Base-by-base conservation (phyloP, 2,329 filamentous ascomycete genomes). In the Hypoxylon sp. region DNA sequence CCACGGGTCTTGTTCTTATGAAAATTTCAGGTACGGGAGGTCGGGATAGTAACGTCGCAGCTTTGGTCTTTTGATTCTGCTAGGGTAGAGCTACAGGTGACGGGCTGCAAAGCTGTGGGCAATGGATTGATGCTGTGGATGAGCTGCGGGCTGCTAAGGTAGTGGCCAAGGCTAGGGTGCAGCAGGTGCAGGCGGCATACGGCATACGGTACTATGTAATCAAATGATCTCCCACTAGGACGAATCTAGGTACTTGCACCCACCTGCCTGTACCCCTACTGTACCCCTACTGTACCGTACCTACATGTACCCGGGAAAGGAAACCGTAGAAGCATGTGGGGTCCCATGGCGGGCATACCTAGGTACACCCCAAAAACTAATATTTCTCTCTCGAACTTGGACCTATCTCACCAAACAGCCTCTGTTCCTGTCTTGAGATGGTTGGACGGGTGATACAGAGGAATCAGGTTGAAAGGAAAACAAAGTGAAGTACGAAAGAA, bases 141-240 rank as follows among this genome's bases (percentile, higher is more conserved):
- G n/a, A n/a, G n/a, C 26, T 32, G 30, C 30, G 30, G 30, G 30
- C 11, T 32, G 30, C 30, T 32, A 32, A 32, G 30, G 30, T 32
- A 32, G 30, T 32, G 11, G 30, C 30, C 11, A 32, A 32, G 11
- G 30, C 30, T 26, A 26, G 7, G 24, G 24, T 26, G 24, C 24
- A 26, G 24, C 4, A 26, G 24, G 24, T 26, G 24, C 24, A 26
- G 24, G 24, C 24, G 7, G 24, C 24, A 4, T 4, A 26, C 24
- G 7, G 24, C 24, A 7, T 32, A 32, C 6, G 30, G 30, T 39
- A 39, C 34, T 15, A 17, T 39, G 44, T 54, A 44, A 54, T 52
- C 48, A 56, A 56, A 39, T 44, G 58, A 61, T 61, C 58, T 56
- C 51, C 51, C 49, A 24, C 48, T 59, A 59, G 39, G 6, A 34